Evolutionary conservation across 176 grass and related monocot species (phyloP).

Genomic region (Thinopyrum elongatum): DNA sequence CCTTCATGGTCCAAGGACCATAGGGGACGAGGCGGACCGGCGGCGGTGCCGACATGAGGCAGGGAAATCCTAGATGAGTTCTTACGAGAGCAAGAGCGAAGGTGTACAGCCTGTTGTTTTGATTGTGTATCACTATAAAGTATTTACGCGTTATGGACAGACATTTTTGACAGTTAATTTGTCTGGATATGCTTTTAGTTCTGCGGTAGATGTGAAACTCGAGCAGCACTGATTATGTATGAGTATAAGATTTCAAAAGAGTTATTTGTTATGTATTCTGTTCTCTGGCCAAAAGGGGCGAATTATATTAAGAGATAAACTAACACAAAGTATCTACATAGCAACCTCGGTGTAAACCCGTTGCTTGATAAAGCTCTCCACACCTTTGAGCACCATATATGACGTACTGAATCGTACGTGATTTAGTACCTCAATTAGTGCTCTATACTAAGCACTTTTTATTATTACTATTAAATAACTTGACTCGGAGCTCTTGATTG

Average conservation of each 20-base stretch:
- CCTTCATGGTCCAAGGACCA: too few species aligned
- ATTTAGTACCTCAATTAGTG: background rate
- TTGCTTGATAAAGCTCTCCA: background rate
- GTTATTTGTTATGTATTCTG: too few species aligned
- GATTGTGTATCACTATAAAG: too few species aligned
- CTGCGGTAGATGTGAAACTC: background rate
- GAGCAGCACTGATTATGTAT: background rate
- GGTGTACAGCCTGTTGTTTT: too few species aligned
- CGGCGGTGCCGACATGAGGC: too few species aligned
- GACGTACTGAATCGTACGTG: background rate
- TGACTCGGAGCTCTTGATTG: background rate
- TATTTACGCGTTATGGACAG: too few species aligned
- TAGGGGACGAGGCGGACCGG: too few species aligned
- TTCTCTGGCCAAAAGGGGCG: too few species aligned
- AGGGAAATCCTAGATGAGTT: too few species aligned
- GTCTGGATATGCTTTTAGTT: background rate
- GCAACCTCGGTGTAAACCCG: constrained; percentile 6
- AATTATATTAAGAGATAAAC: background rate
- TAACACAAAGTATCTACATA: background rate
- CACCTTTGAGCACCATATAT: background rate
- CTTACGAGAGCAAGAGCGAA: too few species aligned
- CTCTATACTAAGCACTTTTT: background rate
- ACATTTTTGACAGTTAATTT: background rate
- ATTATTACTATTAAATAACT: background rate
- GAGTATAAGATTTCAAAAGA: background rate